Evolutionary conservation across 2,329 filamentous ascomycete genomes (phyloP), one percentile per base, ranked within the genome.

Genomic region (Epichloe elymi): DNA sequence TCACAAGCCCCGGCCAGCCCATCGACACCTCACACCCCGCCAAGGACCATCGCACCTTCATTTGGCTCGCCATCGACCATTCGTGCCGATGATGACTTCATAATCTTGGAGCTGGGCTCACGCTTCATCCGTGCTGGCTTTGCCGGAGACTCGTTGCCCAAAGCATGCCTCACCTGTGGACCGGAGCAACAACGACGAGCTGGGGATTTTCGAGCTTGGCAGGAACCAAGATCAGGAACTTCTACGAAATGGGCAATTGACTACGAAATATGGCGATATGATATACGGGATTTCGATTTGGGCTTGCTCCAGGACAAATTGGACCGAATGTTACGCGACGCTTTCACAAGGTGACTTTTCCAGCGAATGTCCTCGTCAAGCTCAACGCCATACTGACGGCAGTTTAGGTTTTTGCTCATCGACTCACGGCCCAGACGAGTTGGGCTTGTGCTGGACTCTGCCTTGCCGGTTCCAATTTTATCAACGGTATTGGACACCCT

Each of bases 281-380:
- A 97, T 63, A 60, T 95, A 53, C 76, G 82, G 49, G 73, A 79
- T 10, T 63, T 86, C 12, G 87, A 97, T 61, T 63, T 95, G 53
- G 88, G 83, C 0, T 69, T 97, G 45, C 79, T 96, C 1, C 82
- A 85, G 55, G 91, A 97, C 65, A 91, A 86, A 67, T 75, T 98
- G 49, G 93, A 96, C 65, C 78, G 89, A 49, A 80, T 84, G 6
- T 68, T 97, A 59, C 77, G 89, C 49, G 86, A 91, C 58, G 83
- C 86, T 11, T 90, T 93, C 63, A 85, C 84, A 55, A 90, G 85
- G 75, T 89, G 77, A 62, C 15, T 3, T 23, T 23, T 30, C 50
- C 17, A 15, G n/a, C 35, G 17, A 20, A 26, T 20, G 36, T 3
- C 36, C 41, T 30, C 10, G 11, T 41, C 12, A 30, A 11, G 30